Evolutionary conservation across 176 grass and related monocot genomes (phyloP).

Genomic region (Carex pumila): DNA sequence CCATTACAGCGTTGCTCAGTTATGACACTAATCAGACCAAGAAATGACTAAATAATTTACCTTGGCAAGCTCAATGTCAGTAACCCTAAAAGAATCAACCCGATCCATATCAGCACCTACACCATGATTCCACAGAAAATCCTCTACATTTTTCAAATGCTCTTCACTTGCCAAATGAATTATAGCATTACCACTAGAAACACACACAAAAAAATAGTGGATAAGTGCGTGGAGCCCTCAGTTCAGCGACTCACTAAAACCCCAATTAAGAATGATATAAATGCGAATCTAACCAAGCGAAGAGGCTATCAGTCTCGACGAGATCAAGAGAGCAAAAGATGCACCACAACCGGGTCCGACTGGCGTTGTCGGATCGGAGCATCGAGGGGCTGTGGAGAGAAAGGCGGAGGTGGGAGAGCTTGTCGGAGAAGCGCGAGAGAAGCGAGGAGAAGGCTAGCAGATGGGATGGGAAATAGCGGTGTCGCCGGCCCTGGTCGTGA

Average conservation of each 20-base stretch:
- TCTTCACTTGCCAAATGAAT: constrained; percentile 54
- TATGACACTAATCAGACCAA: background rate
- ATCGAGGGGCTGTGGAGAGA: constrained; percentile 33
- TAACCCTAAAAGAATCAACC: constrained; percentile 57
- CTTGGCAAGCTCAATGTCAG: constrained; percentile 52
- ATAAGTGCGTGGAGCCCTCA: background rate
- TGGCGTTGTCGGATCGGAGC: background rate
- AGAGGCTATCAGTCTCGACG: constrained; percentile 37
- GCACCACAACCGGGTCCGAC: constrained; percentile 46
- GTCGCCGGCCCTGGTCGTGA: constrained; percentile 71
- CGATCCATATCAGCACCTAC: constrained; percentile 43
- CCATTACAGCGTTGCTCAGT: background rate
- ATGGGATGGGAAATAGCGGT: constrained; percentile 59
- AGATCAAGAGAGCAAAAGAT: constrained; percentile 57
- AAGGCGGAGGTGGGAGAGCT: constrained; percentile 49
- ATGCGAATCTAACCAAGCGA: constrained; percentile 41
- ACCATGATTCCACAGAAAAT: constrained; percentile 72
- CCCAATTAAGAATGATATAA: background rate
- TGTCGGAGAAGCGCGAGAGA: constrained; percentile 58
- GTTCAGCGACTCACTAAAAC: background rate
- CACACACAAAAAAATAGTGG: background rate
- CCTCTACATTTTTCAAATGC: constrained; percentile 52
- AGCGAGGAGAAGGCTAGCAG: constrained; percentile 24
- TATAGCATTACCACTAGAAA: constrained; percentile 60
- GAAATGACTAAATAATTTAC: constrained; percentile 19